Percentiles rank a stretch among this genome's conserved stretches.
Evolutionary conservation across 164 flowering plant species (phyloP).

Genomic region (Dillenia turbinata): DNA sequence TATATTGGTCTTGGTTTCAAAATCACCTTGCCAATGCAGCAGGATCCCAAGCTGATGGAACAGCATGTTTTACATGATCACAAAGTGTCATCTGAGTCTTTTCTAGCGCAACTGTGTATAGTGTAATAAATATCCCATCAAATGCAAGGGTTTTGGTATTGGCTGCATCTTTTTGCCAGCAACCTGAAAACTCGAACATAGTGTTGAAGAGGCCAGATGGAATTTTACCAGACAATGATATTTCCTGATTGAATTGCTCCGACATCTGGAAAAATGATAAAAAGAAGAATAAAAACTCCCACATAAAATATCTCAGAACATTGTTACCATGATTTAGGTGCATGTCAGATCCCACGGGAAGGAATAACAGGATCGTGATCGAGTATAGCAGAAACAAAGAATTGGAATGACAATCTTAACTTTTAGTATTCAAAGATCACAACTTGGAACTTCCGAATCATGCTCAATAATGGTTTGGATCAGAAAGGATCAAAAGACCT

Average conservation of each 20-base stretch:
- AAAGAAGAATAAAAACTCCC: neutral
- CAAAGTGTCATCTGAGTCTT: conserved; percentile 75
- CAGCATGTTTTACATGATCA: conserved; percentile 83
- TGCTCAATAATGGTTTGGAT: too few relatives aligned
- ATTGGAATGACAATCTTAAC: too few relatives aligned
- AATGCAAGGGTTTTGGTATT: conserved; percentile 85
- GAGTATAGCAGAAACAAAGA: too few relatives aligned
- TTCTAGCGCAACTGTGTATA: conserved; percentile 77
- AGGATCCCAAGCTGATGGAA: conserved; percentile 97
- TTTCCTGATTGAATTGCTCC: conserved; percentile 90
- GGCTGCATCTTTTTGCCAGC: conserved; percentile 98
- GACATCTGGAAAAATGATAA: conserved; percentile 59
- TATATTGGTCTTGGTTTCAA: neutral
- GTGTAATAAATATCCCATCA: conserved; percentile 88
- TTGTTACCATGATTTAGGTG: neutral
- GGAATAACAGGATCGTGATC: too few relatives aligned
- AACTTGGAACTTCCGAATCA: too few relatives aligned
- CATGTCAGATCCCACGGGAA: neutral
- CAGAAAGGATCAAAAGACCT: too few relatives aligned
- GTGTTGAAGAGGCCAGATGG: conserved; percentile 88
- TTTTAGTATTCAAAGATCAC: too few relatives aligned
- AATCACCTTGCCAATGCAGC: conserved; percentile 83
- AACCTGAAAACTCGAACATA: conserved; percentile 81
- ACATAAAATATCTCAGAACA: neutral
- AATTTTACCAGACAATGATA: conserved; percentile 83